Evolutionary conservation across 179 eudicot species (phyloP).

Genomic region (Dionaea muscipula): DNA sequence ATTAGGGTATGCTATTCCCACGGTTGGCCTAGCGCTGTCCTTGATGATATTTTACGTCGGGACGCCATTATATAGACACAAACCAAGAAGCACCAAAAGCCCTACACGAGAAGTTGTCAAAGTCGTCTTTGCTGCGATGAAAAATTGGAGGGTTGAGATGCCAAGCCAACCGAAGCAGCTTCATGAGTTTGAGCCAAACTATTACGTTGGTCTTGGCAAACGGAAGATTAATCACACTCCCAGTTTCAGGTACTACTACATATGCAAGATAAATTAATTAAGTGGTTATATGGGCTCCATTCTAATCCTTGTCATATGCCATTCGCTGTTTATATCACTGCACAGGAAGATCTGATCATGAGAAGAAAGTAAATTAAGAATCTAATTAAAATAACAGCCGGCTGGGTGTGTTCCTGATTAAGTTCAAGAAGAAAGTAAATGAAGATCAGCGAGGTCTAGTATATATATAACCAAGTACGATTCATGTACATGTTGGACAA

Average conservation of each 20-base stretch:
- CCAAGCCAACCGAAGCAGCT: conserved; percentile 28
- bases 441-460: no score
- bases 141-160: conserved; percentile 32
- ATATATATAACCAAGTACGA: background rate
- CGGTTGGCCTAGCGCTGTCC: conserved; percentile 40
- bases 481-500: background rate
- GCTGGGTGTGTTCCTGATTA: no score
- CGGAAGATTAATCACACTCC: conserved; percentile 30
- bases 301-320: background rate
- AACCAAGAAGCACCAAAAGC: conserved; percentile 30
- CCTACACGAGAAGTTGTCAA: conserved; percentile 38
- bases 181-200: conserved; percentile 29
- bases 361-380: no score
- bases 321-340: background rate
- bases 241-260: conserved; percentile 34
- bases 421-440: no score
- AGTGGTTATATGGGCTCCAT: background rate
- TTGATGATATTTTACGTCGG: conserved; percentile 55
- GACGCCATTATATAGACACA: conserved; percentile 56
- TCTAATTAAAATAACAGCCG: no score
- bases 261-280: background rate
- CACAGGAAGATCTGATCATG: no score
- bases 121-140: conserved; percentile 26
- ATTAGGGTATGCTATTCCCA: conserved; percentile 70
- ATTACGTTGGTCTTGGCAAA: conserved; percentile 17